These are phyloP conservation scores for Asterionellopsis glacialis DNA, from an alignment of 108 stramenopile species.

Conservation along the genomic window DNA sequence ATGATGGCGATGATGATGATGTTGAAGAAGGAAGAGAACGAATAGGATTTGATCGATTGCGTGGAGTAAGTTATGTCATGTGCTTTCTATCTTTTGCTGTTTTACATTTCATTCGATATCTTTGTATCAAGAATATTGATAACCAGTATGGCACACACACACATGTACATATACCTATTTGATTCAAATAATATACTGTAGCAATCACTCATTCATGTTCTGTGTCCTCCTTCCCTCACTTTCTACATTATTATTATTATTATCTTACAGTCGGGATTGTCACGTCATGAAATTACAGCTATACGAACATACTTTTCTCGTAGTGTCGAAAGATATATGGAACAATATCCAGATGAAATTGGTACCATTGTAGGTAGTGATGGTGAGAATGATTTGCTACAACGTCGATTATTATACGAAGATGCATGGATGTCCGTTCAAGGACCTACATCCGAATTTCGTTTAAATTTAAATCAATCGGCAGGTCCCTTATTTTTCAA, in stretches of 20 bases:
- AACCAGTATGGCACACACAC: no score
- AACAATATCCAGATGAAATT: constrained; percentile 12
- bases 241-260: constrained; percentile 1
- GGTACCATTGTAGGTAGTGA: constrained; percentile 2
- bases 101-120: no score
- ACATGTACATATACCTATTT: no score
- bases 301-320: constrained; percentile 76
- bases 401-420: constrained; percentile 49
- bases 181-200: no score
- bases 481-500: neutral
- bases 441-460: constrained; percentile 79
- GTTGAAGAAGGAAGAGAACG: constrained; percentile 32
- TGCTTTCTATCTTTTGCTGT: neutral
- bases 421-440: constrained; percentile 82
- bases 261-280: constrained; percentile 36
- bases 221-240: neutral
- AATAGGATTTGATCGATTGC: constrained; percentile 79
- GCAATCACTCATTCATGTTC: neutral
- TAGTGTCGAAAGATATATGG: constrained; percentile 62
- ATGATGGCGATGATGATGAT: constrained; percentile 31
- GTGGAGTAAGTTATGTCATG: constrained; percentile 27
- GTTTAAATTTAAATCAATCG: constrained; percentile 67
- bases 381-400: constrained; percentile 20
- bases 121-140: no score
- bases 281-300: constrained; percentile 58